Evolutionary conservation across 2,329 filamentous ascomycete genomes (phyloP).

Genomic region (Ceratocystis albifundus): DNA sequence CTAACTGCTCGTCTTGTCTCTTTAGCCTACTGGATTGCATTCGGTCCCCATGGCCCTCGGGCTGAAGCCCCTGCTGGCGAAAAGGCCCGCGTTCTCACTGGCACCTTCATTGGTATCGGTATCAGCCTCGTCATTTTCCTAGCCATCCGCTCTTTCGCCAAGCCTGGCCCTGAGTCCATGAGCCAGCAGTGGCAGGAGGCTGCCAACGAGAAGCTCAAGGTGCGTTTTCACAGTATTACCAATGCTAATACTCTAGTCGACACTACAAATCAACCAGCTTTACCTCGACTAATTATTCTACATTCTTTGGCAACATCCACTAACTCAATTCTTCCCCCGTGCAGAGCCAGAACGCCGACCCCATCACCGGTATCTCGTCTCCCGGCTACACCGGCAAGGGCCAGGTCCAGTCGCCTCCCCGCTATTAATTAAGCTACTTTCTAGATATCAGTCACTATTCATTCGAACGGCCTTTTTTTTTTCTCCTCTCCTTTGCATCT

Average conservation of each 20-base stretch:
- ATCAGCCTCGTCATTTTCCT: constrained; percentile 62
- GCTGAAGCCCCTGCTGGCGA: constrained; percentile 74
- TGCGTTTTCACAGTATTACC: constrained; percentile 35
- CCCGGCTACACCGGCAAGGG: constrained; percentile 69
- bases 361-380: constrained; percentile 71
- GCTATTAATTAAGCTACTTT: constrained; percentile 32
- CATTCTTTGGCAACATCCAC: neutral
- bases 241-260: neutral
- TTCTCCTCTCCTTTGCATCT: constrained; percentile 26
- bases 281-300: too few relatives aligned
- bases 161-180: constrained; percentile 71
- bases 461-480: constrained; percentile 22
- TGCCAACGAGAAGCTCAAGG: constrained; percentile 86
- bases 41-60: constrained; percentile 90
- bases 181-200: constrained; percentile 95
- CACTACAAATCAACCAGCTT: too few relatives aligned
- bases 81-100: constrained; percentile 63
- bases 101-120: constrained; percentile 56
- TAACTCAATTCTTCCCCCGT: constrained; percentile 22
- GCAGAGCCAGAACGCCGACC: constrained; percentile 74
- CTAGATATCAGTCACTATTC: constrained; percentile 20
- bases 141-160: constrained; percentile 58
- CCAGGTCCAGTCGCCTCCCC: constrained; percentile 59
- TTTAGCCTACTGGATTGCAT: constrained; percentile 96
- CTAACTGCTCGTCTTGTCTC: neutral